Evolutionary conservation across 495 filamentous ascomycete species (phyloP).

Genomic region (Aspergillus diversus): DNA sequence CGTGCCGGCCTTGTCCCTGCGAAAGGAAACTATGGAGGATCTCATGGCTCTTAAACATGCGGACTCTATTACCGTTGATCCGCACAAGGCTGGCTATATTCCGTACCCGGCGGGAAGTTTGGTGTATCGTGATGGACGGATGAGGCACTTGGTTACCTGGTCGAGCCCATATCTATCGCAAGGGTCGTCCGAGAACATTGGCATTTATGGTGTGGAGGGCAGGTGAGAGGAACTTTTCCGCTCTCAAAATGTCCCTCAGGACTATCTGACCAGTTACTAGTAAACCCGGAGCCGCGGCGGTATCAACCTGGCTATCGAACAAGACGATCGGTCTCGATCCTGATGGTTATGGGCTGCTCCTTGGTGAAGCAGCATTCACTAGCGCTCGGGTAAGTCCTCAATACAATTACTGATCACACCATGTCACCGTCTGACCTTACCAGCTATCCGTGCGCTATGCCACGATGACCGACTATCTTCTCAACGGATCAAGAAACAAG

Average conservation of each 20-base stretch:
- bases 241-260: neutral
- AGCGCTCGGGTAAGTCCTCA: slow-evolving; percentile 33
- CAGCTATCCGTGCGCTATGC: slow-evolving; percentile 51
- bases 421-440: neutral
- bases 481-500: slow-evolving; percentile 1
- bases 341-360: slow-evolving; percentile 43
- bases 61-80: slow-evolving; percentile 52
- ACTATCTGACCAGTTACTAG: slow-evolving; percentile 19
- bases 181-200: slow-evolving; percentile 39
- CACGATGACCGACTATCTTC: slow-evolving; percentile 32
- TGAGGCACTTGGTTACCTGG: slow-evolving; percentile 52
- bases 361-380: slow-evolving; percentile 42
- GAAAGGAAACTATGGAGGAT: slow-evolving; percentile 37
- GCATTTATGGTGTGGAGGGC: slow-evolving; percentile 51
- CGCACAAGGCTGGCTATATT: slow-evolving; percentile 54
- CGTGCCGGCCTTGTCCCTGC: slow-evolving; percentile 17
- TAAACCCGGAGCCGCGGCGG: slow-evolving; percentile 49
- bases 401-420: neutral
- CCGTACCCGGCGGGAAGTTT: slow-evolving; percentile 52
- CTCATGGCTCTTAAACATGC: slow-evolving; percentile 36
- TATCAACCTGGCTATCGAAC: slow-evolving; percentile 47
- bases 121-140: slow-evolving; percentile 48
- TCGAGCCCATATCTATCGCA: slow-evolving; percentile 42
- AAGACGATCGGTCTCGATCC: slow-evolving; percentile 38
- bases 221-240: slow-evolving; percentile 3